A percentile compares a stretch with the other conserved stretches of the same genome.
Evolutionary conservation across 176 grass and related monocot genomes (phyloP).

Genomic region (Oryza punctata): DNA sequence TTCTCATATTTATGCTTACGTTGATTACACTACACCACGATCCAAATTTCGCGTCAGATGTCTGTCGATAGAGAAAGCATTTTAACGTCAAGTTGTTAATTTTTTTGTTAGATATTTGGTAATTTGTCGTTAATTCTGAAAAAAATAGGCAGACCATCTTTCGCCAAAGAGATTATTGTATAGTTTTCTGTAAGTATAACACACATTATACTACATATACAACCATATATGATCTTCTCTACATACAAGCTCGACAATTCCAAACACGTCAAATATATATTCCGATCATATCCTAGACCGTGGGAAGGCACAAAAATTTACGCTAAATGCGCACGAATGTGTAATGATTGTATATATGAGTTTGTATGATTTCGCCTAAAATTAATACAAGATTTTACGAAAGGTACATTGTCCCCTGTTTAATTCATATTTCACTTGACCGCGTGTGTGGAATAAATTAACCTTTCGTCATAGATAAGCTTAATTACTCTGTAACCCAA

Average conservation of each 20-base stretch:
- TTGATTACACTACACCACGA: no score
- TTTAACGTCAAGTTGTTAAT: no score
- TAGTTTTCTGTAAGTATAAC: background rate
- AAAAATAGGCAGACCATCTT: no score
- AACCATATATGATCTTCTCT: background rate
- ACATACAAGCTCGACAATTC: background rate
- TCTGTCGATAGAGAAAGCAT: no score
- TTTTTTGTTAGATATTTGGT: no score
- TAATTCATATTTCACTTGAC: background rate
- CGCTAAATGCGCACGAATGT: background rate
- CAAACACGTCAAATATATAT: background rate
- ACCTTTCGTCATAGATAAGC: background rate
- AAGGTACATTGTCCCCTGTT: background rate
- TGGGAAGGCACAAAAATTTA: background rate
- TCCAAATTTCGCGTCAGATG: no score
- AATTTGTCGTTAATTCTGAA: no score
- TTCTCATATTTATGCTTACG: no score
- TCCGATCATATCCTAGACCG: no score
- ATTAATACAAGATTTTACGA: background rate
- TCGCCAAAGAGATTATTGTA: background rate
- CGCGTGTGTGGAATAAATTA: background rate
- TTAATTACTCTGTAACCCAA: background rate
- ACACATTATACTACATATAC: background rate
- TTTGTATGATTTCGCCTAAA: background rate
- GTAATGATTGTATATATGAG: background rate